These are phyloP conservation scores for Apiospora rasikravindrae DNA, from an alignment of 2,329 filamentous ascomycete genomes.

Conservation along the genomic window DNA sequence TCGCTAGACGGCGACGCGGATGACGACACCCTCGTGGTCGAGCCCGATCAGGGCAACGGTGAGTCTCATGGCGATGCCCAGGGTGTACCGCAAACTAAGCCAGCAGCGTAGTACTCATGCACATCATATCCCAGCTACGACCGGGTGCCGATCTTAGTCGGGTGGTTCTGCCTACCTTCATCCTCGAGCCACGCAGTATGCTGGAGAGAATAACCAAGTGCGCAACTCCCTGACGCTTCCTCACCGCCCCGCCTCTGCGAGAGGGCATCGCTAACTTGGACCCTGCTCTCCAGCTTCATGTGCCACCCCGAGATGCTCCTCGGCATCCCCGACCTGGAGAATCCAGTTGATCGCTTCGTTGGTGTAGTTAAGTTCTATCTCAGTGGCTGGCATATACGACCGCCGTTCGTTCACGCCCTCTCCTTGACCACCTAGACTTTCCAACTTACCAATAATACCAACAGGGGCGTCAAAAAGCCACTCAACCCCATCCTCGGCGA, in stretches of 20 bases:
- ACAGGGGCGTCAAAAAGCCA: conserved; percentile 95
- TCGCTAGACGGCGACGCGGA: conserved; percentile 64
- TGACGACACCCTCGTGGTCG: conserved; percentile 80
- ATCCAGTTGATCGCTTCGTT: conserved; percentile 87
- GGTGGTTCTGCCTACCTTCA: conserved; percentile 95
- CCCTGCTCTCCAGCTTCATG: conserved; percentile 78
- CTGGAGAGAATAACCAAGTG: conserved; percentile 98
- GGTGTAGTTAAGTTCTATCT: conserved; percentile 98
- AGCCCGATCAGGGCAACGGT: conserved; percentile 95
- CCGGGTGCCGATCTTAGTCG: conserved; percentile 94
- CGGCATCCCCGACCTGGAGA: conserved; percentile 83
- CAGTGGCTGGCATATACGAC: conserved; percentile 98
- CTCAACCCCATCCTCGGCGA: conserved; percentile 96
- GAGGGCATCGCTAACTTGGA: conserved; percentile 13
- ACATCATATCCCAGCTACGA: conserved; percentile 96
- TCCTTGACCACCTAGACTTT: not conserved
- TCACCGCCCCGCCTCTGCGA: not conserved
- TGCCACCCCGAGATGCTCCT: conserved; percentile 96
- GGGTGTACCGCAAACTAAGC: conserved; percentile 25
- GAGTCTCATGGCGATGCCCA: conserved; percentile 40
- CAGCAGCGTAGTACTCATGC: conserved; percentile 74
- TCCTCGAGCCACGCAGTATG: conserved; percentile 97
- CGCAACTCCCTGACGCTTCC: conserved; percentile 38
- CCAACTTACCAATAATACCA: not conserved
- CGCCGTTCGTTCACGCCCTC: conserved; percentile 68